Conservation (phyloP, 805 yeast species). For the Barnettozyma botsteinii region DNA sequence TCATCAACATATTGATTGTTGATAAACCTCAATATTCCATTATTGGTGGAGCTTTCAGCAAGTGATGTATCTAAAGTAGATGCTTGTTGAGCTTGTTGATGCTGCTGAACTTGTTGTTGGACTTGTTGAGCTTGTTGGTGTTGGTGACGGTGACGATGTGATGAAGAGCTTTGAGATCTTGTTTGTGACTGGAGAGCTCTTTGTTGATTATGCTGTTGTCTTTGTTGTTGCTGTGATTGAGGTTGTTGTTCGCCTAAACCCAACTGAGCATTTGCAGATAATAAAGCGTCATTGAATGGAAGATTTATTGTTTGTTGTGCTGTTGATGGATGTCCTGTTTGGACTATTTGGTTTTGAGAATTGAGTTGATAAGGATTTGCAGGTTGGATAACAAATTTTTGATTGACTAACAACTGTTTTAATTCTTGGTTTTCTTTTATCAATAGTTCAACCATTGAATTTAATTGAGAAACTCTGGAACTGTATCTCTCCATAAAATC, state of each 20-base stretch:
- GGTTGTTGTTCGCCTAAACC: constrained; percentile 1
- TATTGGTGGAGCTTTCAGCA: constrained; percentile 17
- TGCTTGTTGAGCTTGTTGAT: constrained; percentile 5
- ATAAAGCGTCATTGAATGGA: constrained; percentile 10
- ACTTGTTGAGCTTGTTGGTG: constrained; percentile 16
- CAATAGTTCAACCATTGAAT: constrained; percentile 19
- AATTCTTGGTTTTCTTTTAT: constrained; percentile 26
- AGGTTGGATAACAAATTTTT: constrained; percentile 24
- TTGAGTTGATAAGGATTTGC: constrained; percentile 28
- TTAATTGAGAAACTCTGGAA: constrained; percentile 19
- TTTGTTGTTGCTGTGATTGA: constrained; percentile 3
- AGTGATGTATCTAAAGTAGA: constrained; percentile 14
- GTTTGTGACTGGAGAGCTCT: constrained; percentile 2
- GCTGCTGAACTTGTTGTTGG: constrained; percentile 13
- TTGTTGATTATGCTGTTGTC: constrained; percentile 10
- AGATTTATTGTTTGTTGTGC: constrained; percentile 15
- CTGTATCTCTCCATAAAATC: constrained; percentile 21
- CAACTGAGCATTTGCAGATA: constrained; percentile 4
- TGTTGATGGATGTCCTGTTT: constrained; percentile 16
- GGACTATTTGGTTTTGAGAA: constrained; percentile 11
- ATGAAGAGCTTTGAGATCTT: constrained; percentile 16
- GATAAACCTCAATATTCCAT: constrained; percentile 25
- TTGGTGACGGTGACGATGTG: constrained; percentile 9
- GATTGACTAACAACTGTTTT: constrained; percentile 18
- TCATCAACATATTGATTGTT: constrained; percentile 28